Evolutionary conservation across 164 flowering plant genomes (phyloP).

Genomic region (Berberis vulgaris): DNA sequence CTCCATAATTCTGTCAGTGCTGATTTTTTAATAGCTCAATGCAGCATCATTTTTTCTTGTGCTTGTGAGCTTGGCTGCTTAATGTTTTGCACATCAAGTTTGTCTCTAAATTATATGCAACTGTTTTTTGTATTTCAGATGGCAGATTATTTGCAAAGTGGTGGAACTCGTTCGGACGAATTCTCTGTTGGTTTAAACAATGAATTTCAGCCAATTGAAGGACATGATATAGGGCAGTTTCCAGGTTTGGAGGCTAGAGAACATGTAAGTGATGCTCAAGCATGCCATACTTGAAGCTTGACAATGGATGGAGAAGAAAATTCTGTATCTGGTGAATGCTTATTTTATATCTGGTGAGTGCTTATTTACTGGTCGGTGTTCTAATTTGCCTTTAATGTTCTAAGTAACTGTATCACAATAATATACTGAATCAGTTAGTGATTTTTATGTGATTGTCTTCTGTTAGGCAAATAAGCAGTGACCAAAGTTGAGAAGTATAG

Average conservation of each 20-base stretch:
- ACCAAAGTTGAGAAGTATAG: too few relatives aligned
- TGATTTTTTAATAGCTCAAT: background rate
- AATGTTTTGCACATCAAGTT: background rate
- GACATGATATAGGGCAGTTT: conserved; percentile 91
- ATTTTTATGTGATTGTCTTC: too few relatives aligned
- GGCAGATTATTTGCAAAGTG: conserved; percentile 65
- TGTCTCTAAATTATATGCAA: conserved; percentile 2
- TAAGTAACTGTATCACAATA: too few relatives aligned
- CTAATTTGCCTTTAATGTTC: too few relatives aligned
- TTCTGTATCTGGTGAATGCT: too few relatives aligned
- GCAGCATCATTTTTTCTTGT: background rate
- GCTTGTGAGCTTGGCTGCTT: background rate
- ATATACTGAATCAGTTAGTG: too few relatives aligned
- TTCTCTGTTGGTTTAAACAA: conserved; percentile 70
- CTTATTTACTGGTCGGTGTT: too few relatives aligned
- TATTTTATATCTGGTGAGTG: too few relatives aligned
- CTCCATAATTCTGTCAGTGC: background rate
- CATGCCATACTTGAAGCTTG: conserved; percentile 1
- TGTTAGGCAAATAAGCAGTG: too few relatives aligned
- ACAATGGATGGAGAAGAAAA: background rate
- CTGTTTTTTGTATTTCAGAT: conserved; percentile 43
- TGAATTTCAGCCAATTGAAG: conserved; percentile 59
- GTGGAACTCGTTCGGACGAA: conserved; percentile 47
- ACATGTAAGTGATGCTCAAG: conserved; percentile 14
- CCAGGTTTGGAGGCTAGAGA: conserved; percentile 42